These are phyloP conservation scores for Lachnellula subtilissima DNA, from an alignment of 2,329 filamentous ascomycete genomes.

Conservation along the genomic window DNA sequence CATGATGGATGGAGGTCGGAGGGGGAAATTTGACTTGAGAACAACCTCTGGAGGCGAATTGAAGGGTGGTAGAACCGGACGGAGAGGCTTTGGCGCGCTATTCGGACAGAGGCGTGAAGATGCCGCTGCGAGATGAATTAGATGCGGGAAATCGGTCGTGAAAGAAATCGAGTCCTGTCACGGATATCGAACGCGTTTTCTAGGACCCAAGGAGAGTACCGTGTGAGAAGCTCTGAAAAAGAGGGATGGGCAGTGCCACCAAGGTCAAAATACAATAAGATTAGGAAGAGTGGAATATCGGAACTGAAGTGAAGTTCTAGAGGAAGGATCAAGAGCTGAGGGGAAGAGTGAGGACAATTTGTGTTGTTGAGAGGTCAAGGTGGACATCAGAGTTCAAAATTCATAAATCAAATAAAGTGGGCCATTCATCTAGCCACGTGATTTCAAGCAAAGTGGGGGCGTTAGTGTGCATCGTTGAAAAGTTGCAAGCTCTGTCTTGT, in stretches of 20 bases:
- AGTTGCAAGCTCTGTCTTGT: too few relatives aligned
- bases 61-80: background rate
- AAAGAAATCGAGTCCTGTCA: constrained; percentile 24
- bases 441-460: too few relatives aligned
- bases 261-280: constrained; percentile 23
- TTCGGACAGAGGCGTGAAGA: background rate
- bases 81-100: constrained; percentile 10
- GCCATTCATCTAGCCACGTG: too few relatives aligned
- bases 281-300: constrained; percentile 21
- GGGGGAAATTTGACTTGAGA: constrained; percentile 19
- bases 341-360: constrained; percentile 12
- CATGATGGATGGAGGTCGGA: constrained; percentile 20
- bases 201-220: constrained; percentile 9
- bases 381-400: constrained; percentile 9
- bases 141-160: constrained; percentile 7
- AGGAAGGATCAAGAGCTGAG: constrained; percentile 13
- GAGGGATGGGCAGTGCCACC: constrained; percentile 13
- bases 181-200: constrained; percentile 27
- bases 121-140: background rate
- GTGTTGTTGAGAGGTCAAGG: constrained; percentile 10
- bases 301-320: constrained; percentile 23
- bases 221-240: constrained; percentile 11
- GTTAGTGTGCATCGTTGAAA: too few relatives aligned
- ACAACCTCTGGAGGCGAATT: constrained; percentile 19
- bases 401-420: constrained; percentile 5